Evolutionary conservation across 768 basidiomycete species (phyloP).

Genomic region (Crassisporium funariophilum): DNA sequence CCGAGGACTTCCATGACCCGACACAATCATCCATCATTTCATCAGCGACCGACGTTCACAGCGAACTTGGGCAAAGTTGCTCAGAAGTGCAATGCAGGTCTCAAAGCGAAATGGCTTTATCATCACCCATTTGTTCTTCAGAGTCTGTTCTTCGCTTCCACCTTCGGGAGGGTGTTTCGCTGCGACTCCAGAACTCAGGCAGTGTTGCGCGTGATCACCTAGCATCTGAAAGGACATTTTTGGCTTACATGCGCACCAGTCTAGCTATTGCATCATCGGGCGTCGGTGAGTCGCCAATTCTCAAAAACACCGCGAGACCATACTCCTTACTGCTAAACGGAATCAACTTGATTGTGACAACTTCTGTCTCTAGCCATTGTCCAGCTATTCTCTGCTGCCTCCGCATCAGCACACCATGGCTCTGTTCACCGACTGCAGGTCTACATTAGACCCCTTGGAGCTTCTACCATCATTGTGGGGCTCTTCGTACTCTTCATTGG

Average conservation of each 20-base stretch:
- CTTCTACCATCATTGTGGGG: constrained; percentile 45
- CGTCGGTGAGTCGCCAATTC: constrained; percentile 47
- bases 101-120: too few relatives aligned
- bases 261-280: constrained; percentile 59
- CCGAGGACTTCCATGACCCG: too few relatives aligned
- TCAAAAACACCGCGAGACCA: not conserved
- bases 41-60: too few relatives aligned
- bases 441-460: constrained; percentile 58
- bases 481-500: constrained; percentile 51
- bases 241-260: constrained; percentile 68
- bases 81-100: too few relatives aligned
- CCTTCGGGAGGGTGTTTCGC: constrained; percentile 5
- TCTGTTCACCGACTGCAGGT: not conserved
- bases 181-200: constrained; percentile 54
- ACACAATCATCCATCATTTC: too few relatives aligned
- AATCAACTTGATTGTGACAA: not conserved
- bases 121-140: too few relatives aligned
- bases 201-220: constrained; percentile 68
- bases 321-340: not conserved
- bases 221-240: constrained; percentile 62
- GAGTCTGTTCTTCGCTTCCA: too few relatives aligned
- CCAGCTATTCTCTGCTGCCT: constrained; percentile 18
- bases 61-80: too few relatives aligned
- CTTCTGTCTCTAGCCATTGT: constrained; percentile 44
- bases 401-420: not conserved